Evolutionary conservation across 2,329 filamentous ascomycete species (phyloP), one percentile per base, ranked within the genome.

Genomic region (Nakataea oryzae): DNA sequence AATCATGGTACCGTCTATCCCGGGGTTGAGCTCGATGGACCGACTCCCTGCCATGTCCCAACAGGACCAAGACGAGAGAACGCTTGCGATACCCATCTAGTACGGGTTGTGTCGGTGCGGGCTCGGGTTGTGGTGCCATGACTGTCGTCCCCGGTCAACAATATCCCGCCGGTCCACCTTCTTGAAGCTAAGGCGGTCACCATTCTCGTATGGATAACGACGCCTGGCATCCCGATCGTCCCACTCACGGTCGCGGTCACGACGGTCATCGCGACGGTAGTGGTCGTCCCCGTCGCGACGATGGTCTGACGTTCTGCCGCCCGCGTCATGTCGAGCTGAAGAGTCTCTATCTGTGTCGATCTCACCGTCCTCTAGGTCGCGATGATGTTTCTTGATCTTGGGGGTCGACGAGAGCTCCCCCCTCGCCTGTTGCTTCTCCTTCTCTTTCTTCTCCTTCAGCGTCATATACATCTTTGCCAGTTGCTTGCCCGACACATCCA

Each of bases 321-420:
- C 54, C 61, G 71, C 67, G 41, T 73, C 72, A 9, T 72, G 69
- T 4, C 72, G 69, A 32, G 32, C 69, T 3, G 71, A 69, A 30
- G 68, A 68, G 57, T 74, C 73, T 12, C 72, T 70, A 59, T 74
- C 73, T 59, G 71, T 73, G 30, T 74, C 70, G 59, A 74, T 74
- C 64, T 75, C 73, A 57, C 73, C 73, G 60, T 75, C 73, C 60
- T 75, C 73, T 1, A 75, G 68, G 59, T 75, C 73, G 59, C 73
- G 67, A 9, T 68, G 68, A 41, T 61, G 60, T 29, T 56, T 55
- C 32, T 47, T 61, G 12, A 55, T 54, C 26, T 61, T 61, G 24
- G 55, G 56, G 1, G 29, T 30, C 12, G 60, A 47, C 3, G 58
- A 59, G 24, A 62, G 32, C 14, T 69, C 67, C 56, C 54, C 62